These are phyloP conservation scores for Aphanomyces stellatus DNA, from an alignment of 352 stramenopile species.

Conservation along the genomic window DNA sequence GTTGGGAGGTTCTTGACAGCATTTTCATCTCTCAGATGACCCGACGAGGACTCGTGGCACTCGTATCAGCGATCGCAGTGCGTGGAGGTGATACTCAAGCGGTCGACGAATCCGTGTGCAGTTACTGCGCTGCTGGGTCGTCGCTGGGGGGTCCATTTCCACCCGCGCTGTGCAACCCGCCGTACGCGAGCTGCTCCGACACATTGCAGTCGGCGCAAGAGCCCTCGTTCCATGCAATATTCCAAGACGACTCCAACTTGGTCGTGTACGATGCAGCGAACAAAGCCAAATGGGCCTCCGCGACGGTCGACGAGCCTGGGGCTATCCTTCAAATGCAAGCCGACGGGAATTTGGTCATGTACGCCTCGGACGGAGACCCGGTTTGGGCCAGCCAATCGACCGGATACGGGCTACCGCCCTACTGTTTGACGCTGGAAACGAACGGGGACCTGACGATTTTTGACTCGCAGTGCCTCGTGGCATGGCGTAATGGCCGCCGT, in stretches of 20 bases:
- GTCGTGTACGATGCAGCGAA: neutral
- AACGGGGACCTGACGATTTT: neutral
- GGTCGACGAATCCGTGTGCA: too few species aligned
- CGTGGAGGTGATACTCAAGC: too few species aligned
- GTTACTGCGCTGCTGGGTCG: too few species aligned
- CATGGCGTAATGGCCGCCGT: neutral
- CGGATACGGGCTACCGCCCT: neutral
- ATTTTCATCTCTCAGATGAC: too few species aligned
- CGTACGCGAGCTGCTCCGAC: too few species aligned
- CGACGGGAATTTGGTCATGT: neutral
- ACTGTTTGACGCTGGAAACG: neutral
- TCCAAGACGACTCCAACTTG: neutral
- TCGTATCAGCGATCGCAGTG: too few species aligned
- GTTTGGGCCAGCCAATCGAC: neutral
- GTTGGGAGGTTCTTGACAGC: too few species aligned
- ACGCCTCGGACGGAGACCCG: neutral
- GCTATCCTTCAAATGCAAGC: neutral
- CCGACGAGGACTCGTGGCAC: too few species aligned
- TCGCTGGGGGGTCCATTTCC: too few species aligned
- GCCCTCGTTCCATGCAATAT: too few species aligned
- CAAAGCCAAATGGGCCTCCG: neutral
- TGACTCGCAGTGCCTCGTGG: neutral
- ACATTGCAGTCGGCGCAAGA: too few species aligned
- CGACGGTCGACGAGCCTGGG: neutral
- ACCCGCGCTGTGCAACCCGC: too few species aligned